Evolutionary conservation across 345 rosid species (phyloP), one percentile per base, ranked within the genome.

Genomic region (Pistacia atlantica): DNA sequence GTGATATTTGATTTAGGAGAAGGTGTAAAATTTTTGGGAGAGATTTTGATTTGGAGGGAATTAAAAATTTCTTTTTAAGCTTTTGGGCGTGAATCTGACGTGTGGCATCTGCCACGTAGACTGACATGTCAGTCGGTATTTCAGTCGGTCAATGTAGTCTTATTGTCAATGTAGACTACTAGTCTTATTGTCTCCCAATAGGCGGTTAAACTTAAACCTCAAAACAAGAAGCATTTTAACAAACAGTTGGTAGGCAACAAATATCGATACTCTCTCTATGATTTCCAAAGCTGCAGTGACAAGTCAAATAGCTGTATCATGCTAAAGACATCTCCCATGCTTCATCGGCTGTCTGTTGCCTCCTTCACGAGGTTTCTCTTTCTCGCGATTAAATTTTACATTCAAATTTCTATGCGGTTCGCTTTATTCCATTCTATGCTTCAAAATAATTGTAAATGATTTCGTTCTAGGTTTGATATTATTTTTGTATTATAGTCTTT

Each of bases 321-420:
- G 86, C 73, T 71, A 14, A 80, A 71, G 13, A 31, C 58, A 48
- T 61, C 51, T 2, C 46, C 69, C 18, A 37, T 69, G 37, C 71
- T 75, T 65, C 38, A 51, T 65, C 78, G 80, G n/a, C 45, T 72
- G 16, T 31, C 82, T 33, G 35, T 60, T 51, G 42, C 71, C n/a
- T 67, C 79, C 61, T 25, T 80, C 64, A 31, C 68, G 18, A 42
- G 79, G 81, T 71, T 28, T 22, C 37, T 25, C 69, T 2, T 54
- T 46, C 79, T 20, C 77, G 6, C 28, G 70, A 18, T 52, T 57
- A 59, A 71, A 11, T 17, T 59, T 54, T 65, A 11, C 42, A 14
- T 57, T 58, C 31, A 48, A 56, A 16, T 17, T 18, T 45, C 14
- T n/a, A 35, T 57, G 18, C 20, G 11, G 17, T 56, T 58, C 42